Evolutionary conservation across 225 moss, liverwort and hornwort species (phyloP).

Genomic region (Pseudisothecium myosuroides): DNA sequence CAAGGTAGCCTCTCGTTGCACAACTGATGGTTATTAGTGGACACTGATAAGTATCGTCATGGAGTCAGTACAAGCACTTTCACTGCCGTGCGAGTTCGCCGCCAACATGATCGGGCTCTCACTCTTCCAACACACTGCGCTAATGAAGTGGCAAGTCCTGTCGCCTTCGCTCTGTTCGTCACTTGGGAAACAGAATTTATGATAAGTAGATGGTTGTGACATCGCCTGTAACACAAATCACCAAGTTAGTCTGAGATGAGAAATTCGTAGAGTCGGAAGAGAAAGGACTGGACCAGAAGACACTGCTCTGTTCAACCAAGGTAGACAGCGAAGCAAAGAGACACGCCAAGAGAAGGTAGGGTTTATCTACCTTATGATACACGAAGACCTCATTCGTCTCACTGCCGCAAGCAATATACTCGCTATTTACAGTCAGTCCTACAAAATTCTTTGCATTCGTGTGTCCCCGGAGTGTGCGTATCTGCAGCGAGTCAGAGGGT

Average conservation of each 20-base stretch:
- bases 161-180: neutral
- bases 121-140: slow-evolving; percentile 92
- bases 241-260: neutral
- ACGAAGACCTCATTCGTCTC: slow-evolving; percentile 87
- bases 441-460: slow-evolving; percentile 82
- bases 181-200: slow-evolving; percentile 2
- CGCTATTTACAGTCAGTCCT: slow-evolving; percentile 73
- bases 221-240: slow-evolving; percentile 8
- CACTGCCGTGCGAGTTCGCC: slow-evolving; percentile 72
- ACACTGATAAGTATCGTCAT: neutral
- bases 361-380: slow-evolving; percentile 62
- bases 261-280: neutral
- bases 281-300: neutral
- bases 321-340: neutral
- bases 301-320: neutral
- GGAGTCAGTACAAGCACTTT: slow-evolving; percentile 66
- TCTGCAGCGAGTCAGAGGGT: slow-evolving; percentile 15
- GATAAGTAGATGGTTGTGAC: slow-evolving; percentile 11
- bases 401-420: slow-evolving; percentile 87
- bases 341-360: neutral
- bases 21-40: neutral
- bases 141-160: slow-evolving; percentile 35
- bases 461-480: slow-evolving; percentile 64
- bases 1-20: no score
- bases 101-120: slow-evolving; percentile 78